These are phyloP conservation scores for Pseudogymnoascus sp. DNA, from an alignment of 2,329 filamentous ascomycete species.

Conservation along the genomic window DNA sequence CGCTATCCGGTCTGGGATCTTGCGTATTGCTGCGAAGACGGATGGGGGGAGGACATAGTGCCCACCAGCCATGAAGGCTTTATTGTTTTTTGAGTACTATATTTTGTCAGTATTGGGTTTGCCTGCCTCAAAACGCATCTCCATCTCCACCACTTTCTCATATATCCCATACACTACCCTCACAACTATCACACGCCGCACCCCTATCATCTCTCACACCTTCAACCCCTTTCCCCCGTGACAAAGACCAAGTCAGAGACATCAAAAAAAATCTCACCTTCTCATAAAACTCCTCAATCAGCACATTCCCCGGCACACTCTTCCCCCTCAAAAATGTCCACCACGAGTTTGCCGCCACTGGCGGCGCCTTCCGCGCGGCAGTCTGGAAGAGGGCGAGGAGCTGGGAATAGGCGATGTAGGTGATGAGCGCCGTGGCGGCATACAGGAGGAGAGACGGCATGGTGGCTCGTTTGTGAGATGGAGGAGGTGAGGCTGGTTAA, in stretches of 20 bases:
- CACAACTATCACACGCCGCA: not conserved
- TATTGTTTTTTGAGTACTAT: not conserved
- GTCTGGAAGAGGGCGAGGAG: not conserved
- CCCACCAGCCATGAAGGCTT: not conserved
- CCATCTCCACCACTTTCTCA: not conserved
- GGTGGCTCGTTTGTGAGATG: not conserved
- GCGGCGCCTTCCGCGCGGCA: not conserved
- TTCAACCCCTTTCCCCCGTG: not conserved
- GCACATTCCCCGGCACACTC: not conserved
- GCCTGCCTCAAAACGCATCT: not conserved
- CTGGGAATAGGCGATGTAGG: not conserved
- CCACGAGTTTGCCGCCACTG: not conserved
- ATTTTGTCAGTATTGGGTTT: not conserved
- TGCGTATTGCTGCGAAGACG: not conserved
- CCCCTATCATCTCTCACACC: not conserved
- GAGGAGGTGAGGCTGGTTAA: not conserved
- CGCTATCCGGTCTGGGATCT: not conserved
- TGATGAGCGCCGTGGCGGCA: not conserved
- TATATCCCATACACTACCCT: not conserved
- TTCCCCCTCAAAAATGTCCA: not conserved
- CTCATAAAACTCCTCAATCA: not conserved
- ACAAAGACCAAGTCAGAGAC: not conserved
- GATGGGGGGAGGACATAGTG: conserved; percentile 1
- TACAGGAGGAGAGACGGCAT: not conserved
- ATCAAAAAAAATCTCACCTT: not conserved